Evolutionary conservation across 139 green algal genomes (phyloP).

Genomic region (Chlorella vulgaris): DNA sequence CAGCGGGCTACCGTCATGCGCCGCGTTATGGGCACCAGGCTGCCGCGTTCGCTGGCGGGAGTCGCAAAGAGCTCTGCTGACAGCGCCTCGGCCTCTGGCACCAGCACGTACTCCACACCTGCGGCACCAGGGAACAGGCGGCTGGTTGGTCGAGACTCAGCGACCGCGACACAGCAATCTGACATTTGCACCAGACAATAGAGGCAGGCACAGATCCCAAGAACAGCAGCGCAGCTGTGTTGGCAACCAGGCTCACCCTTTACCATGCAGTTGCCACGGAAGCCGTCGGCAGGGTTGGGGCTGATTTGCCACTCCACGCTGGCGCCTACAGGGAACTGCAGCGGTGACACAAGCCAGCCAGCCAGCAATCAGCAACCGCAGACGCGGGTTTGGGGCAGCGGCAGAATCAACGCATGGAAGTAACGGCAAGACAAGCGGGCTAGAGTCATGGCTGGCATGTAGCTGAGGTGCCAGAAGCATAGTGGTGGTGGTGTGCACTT

Average conservation of each 20-base stretch:
- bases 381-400: too few species aligned
- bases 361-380: background rate
- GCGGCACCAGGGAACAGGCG: background rate
- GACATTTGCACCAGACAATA: too few species aligned
- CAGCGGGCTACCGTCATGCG: constrained; percentile 10
- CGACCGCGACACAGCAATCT: too few species aligned
- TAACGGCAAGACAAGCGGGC: too few species aligned
- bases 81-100: constrained; percentile 4
- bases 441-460: background rate
- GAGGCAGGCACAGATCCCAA: too few species aligned
- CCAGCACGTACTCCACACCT: constrained; percentile 25
- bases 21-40: background rate
- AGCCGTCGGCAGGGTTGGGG: background rate
- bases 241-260: background rate
- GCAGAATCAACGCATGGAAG: too few species aligned
- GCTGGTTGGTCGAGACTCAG: background rate
- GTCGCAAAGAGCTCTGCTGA: constrained; percentile 7
- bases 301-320: background rate
- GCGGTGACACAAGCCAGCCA: background rate
- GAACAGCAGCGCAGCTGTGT: too few species aligned
- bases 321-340: background rate
- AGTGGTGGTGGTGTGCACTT: background rate
- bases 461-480: background rate
- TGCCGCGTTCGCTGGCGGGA: background rate
- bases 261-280: background rate